These are phyloP conservation scores for Eucalyptus fibrosa DNA, from an alignment of 345 rosid species.

Conservation along the genomic window DNA sequence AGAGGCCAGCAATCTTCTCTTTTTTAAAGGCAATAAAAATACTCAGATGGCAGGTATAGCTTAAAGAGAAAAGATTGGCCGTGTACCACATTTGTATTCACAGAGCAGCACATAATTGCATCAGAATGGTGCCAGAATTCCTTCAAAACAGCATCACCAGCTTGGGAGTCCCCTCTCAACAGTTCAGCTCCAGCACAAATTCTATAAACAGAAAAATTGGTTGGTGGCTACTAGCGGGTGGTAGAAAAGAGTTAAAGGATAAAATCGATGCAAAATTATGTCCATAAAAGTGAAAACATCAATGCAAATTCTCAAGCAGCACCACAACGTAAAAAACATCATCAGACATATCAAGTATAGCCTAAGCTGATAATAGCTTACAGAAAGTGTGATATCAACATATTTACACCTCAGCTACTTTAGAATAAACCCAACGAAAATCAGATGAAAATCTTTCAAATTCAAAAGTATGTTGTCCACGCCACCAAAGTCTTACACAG, in stretches of 20 bases:
- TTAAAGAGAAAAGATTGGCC: neutral
- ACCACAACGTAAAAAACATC: neutral
- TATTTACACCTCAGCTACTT: neutral
- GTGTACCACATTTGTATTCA: conserved; percentile 51
- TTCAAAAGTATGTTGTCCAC: neutral
- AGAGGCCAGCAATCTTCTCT: neutral
- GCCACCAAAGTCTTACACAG: neutral
- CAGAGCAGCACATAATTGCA: conserved; percentile 87
- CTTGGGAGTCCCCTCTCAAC: conserved; percentile 30
- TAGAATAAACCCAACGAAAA: neutral
- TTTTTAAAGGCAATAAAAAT: neutral
- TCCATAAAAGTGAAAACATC: neutral
- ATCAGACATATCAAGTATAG: neutral
- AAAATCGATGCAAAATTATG: neutral
- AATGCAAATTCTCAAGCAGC: neutral
- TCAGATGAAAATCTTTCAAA: neutral
- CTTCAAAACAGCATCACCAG: conserved; percentile 64
- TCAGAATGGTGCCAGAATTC: conserved; percentile 85
- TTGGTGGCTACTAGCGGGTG: neutral
- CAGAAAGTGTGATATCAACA: neutral
- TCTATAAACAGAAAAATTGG: conserved; percentile 12
- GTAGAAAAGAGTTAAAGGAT: neutral
- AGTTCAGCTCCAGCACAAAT: conserved; percentile 65
- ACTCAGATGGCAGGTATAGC: neutral
- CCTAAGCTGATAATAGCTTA: neutral